Percentiles rank a stretch among this genome's conserved stretches.
Evolutionary conservation across 371 early-diverging fungal genomes (phyloP).

Genomic region (Dichotomocladium elegans): DNA sequence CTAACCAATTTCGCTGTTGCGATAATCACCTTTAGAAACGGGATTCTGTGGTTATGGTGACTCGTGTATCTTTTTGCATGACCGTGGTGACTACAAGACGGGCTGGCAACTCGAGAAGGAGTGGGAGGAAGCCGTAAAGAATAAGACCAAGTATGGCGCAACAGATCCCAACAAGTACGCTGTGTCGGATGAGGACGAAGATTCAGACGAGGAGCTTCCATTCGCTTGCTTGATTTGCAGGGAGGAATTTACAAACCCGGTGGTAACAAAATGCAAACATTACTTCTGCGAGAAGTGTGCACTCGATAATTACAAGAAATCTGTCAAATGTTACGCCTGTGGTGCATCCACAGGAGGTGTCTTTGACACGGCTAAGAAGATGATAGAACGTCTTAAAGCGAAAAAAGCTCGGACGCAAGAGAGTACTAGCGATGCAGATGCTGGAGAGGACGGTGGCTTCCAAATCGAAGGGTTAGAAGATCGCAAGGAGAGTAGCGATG

Average conservation of each 20-base stretch:
- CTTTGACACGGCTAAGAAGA: constrained; percentile 81
- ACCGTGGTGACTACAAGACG: constrained; percentile 93
- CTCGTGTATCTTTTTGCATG: constrained; percentile 95
- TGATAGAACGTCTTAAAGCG: constrained; percentile 64
- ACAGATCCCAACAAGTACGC: constrained; percentile 49
- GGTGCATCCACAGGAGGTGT: constrained; percentile 80
- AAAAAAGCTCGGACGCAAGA: constrained; percentile 29
- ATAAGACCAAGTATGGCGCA: constrained; percentile 48
- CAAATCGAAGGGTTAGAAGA: constrained; percentile 33
- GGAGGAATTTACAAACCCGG: constrained; percentile 79
- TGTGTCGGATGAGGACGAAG: constrained; percentile 52
- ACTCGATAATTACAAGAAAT: constrained; percentile 70
- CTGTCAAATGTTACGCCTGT: constrained; percentile 92
- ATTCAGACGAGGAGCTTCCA: constrained; percentile 73
- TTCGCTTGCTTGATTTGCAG: constrained; percentile 94
- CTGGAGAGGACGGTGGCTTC: constrained; percentile 28
- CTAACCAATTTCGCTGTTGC: background rate
- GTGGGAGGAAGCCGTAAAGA: constrained; percentile 85
- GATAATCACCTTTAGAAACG: constrained; percentile 63
- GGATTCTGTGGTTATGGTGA: constrained; percentile 97
- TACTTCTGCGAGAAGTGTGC: constrained; percentile 97
- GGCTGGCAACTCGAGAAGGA: constrained; percentile 95
- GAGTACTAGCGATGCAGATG: constrained; percentile 19
- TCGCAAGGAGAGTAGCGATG: constrained; percentile 6
- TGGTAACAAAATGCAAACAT: constrained; percentile 91